Percentiles rank a stretch among this genome's conserved stretches.
These are phyloP conservation scores for Yamadazyma scolyti DNA, from an alignment of 805 yeast genomes.

Conservation along the genomic window DNA sequence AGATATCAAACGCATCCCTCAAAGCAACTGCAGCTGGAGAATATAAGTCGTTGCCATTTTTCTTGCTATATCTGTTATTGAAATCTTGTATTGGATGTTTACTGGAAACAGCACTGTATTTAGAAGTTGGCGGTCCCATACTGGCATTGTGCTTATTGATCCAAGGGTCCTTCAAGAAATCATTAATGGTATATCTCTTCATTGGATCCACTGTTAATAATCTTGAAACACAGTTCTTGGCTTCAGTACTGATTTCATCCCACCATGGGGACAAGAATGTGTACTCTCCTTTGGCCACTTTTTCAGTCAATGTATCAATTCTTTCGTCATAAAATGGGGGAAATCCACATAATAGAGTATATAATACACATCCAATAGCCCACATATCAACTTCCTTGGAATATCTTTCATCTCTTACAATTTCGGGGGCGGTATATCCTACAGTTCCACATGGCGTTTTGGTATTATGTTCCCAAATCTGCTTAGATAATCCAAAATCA, in stretches of 20 bases:
- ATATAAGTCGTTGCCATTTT: slow-evolving; percentile 31
- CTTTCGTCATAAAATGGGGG: slow-evolving; percentile 94
- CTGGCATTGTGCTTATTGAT: slow-evolving; percentile 24
- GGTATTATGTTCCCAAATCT: slow-evolving; percentile 81
- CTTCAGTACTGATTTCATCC: slow-evolving; percentile 73
- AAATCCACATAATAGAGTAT: slow-evolving; percentile 91
- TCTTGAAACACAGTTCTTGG: slow-evolving; percentile 65
- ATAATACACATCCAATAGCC: slow-evolving; percentile 96
- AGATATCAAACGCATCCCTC: slow-evolving; percentile 82
- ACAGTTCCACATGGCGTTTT: slow-evolving; percentile 99
- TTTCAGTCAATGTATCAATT: slow-evolving; percentile 68
- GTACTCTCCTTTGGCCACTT: slow-evolving; percentile 76
- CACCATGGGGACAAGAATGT: slow-evolving; percentile 83
- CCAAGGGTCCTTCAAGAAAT: slow-evolving; percentile 78
- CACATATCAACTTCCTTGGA: slow-evolving; percentile 97
- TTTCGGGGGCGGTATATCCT: slow-evolving; percentile 98
- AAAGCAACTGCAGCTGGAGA: slow-evolving; percentile 78
- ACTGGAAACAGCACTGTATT: background rate
- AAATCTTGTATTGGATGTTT: slow-evolving; percentile 25
- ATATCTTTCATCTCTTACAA: slow-evolving; percentile 88
- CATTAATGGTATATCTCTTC: slow-evolving; percentile 65
- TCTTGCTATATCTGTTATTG: slow-evolving; percentile 15
- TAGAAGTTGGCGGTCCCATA: slow-evolving; percentile 8
- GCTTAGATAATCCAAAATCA: slow-evolving; percentile 92
- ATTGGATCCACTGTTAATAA: slow-evolving; percentile 70